These are phyloP conservation scores for Cladochytrium tenue DNA, from an alignment of 371 early-diverging fungal species.

Conservation along the genomic window DNA sequence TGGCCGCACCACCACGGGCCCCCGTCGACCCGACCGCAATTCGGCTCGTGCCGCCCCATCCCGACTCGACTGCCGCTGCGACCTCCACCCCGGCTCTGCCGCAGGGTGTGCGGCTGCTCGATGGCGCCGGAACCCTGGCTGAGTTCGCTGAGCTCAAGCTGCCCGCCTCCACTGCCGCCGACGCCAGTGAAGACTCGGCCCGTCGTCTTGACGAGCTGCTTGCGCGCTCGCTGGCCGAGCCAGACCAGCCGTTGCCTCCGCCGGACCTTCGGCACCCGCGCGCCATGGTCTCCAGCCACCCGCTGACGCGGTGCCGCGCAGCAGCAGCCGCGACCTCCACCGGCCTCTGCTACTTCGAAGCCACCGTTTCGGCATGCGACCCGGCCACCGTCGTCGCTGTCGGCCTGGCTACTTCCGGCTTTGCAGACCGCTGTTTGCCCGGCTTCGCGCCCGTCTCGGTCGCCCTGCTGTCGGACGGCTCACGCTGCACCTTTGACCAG, in stretches of 20 bases:
- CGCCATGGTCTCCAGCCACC: neutral
- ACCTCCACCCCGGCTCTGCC: too few relatives aligned
- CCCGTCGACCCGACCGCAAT: neutral
- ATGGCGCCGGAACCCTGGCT: too few relatives aligned
- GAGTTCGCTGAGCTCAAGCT: too few relatives aligned
- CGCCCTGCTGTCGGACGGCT: neutral
- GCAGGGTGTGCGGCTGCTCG: too few relatives aligned
- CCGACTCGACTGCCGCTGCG: neutral
- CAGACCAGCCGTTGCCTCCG: too few relatives aligned
- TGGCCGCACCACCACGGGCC: neutral
- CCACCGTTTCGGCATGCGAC: neutral
- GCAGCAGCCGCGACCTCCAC: too few relatives aligned
- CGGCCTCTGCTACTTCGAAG: neutral
- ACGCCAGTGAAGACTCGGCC: too few relatives aligned
- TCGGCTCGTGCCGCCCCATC: neutral
- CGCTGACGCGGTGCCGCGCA: too few relatives aligned
- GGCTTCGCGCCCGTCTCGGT: constrained; percentile 1
- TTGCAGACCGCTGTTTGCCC: neutral
- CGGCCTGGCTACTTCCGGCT: neutral
- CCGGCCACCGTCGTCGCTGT: neutral
- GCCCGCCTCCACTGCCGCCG: too few relatives aligned
- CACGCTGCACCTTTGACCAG: neutral
- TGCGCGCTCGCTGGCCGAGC: too few relatives aligned
- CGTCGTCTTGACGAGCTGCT: too few relatives aligned
- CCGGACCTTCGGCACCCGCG: neutral